A percentile compares a stretch with the other conserved stretches of the same genome.
These are phyloP conservation scores for Rhizophagus clarus DNA, from an alignment of 192 early-diverging fungal genomes.

Conservation along the genomic window DNA sequence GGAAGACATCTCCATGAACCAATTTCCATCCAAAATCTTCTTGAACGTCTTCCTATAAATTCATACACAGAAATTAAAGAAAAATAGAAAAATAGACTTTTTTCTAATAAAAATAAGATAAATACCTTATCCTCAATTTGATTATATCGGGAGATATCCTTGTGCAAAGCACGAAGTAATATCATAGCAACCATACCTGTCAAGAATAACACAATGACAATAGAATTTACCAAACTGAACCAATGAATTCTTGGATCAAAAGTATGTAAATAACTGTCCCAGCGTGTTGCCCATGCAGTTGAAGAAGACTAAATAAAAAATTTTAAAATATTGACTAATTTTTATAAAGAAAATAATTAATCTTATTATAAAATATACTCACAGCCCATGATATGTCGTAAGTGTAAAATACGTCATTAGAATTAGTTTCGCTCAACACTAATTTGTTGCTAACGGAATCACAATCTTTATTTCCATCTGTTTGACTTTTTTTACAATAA, in stretches of 20 bases:
- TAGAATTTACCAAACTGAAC: conserved; percentile 93
- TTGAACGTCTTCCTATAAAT: conserved; percentile 66
- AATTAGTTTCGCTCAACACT: conserved; percentile 47
- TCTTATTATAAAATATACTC: conserved; percentile 26
- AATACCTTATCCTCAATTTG: conserved; percentile 52
- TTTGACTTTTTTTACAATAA: background rate
- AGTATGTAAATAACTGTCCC: conserved; percentile 82
- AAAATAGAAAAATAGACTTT: conserved; percentile 1
- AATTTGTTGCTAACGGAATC: conserved; percentile 29
- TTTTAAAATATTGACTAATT: background rate
- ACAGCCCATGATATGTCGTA: conserved; percentile 67
- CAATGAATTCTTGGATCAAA: conserved; percentile 94
- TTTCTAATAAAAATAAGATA: conserved; percentile 32
- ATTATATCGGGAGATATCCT: conserved; percentile 94
- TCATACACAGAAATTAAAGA: conserved; percentile 14
- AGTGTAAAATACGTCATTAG: conserved; percentile 59
- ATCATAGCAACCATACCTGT: conserved; percentile 91
- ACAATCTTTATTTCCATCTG: conserved; percentile 40
- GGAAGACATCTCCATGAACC: conserved; percentile 97
- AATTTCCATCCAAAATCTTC: conserved; percentile 99
- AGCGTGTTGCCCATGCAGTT: conserved; percentile 83
- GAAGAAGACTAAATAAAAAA: conserved; percentile 45
- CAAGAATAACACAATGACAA: conserved; percentile 91
- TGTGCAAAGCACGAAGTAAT: conserved; percentile 83
- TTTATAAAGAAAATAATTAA: background rate